Evolutionary conservation across 129 eudicot genomes (phyloP), one percentile per base, ranked within the genome.

Genomic region (Escallonia rubra): DNA sequence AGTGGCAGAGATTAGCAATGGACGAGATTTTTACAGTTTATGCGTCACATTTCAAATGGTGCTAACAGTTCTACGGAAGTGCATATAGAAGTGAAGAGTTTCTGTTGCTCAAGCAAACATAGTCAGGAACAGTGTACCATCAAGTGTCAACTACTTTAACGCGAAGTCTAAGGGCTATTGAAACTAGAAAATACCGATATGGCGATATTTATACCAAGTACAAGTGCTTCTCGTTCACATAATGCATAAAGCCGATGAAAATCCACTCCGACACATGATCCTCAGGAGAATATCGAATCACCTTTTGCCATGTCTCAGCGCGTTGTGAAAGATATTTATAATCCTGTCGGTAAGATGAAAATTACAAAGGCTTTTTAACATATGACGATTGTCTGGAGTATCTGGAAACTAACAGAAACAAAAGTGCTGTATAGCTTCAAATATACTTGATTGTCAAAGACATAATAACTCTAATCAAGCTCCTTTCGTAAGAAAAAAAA

Each of bases 191-290:
- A 56, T 40, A 13, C 40, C 40, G 34, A 63, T 42, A 57, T 63
- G 43, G 64, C 49, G 46, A 53, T 49, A 65, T 56, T n/a, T 38
- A 23, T 0, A 43, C 40, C 42, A 34, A 49, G 57, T 64, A 64
- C 4, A 56, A 62, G 63, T 41, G n/a, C 61, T 23, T 23, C 34
- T 60, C 74, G 39, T 58, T 67, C 64, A 61, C 48, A 65, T 61
- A 42, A 70, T 43, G 80, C 77, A 71, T 79, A 66, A 61, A 65
- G 5, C 65, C 77, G 64, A 64, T 53, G 23, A 54, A 45, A 55
- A 51, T 62, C 43, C 59, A 65, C 9, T 38, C 57, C 70, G 39
- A 50, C 70, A 65, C 46, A 13, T 14, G 11, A 65, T 65, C 68
- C 67, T 39, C 58, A 55, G 64, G 56, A 45, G 72, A 61, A 12